Percentiles rank a stretch among this genome's conserved stretches.
Conservation (phyloP, 2,329 filamentous ascomycete species). For the Phialophora expanda region DNA sequence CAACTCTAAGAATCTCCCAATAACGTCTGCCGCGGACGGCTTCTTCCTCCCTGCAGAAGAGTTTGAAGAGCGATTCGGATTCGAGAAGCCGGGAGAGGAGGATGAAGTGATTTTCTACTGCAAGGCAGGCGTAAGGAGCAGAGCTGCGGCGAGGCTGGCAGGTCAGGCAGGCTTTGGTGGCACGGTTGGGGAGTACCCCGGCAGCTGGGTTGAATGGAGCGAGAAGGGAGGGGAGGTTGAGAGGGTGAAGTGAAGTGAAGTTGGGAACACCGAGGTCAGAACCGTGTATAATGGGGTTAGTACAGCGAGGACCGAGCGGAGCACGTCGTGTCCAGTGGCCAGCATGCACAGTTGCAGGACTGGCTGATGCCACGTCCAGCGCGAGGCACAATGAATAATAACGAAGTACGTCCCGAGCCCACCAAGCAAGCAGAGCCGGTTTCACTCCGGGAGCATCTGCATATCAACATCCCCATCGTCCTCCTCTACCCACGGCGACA, state of each 20-base stretch:
- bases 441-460: conserved; percentile 41
- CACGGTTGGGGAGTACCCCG: conserved; percentile 58
- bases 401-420: neutral
- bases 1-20: conserved; percentile 78
- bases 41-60: conserved; percentile 77
- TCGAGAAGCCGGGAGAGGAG: conserved; percentile 66
- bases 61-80: conserved; percentile 83
- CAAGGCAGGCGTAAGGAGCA: conserved; percentile 84
- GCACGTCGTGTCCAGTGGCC: neutral
- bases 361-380: neutral
- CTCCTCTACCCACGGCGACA: conserved; percentile 61
- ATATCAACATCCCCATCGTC: conserved; percentile 84
- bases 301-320: neutral
- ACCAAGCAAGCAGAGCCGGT: neutral
- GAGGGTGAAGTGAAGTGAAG: conserved; percentile 49
- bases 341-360: neutral
- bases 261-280: neutral
- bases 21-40: conserved; percentile 76
- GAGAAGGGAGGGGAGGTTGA: conserved; percentile 69
- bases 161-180: conserved; percentile 75
- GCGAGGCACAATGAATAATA: neutral
- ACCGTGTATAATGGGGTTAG: neutral
- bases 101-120: conserved; percentile 82
- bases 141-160: conserved; percentile 77
- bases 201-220: conserved; percentile 75